These are phyloP conservation scores for Hyaloperonospora arabidopsidis DNA, from an alignment of 352 stramenopile species.

Conservation along the genomic window DNA sequence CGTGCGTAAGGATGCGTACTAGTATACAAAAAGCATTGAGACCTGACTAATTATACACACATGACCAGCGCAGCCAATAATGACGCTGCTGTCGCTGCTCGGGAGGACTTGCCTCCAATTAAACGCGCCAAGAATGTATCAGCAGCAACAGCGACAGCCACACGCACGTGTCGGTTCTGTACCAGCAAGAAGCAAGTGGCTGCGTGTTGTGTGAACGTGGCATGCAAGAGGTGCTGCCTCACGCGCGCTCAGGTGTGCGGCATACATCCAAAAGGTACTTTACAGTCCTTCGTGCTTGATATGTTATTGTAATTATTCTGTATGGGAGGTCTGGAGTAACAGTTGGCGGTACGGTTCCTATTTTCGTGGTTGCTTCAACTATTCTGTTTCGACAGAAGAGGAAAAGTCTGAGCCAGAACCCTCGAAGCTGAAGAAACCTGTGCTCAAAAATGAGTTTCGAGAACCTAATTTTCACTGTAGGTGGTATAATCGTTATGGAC, in stretches of 20 bases:
- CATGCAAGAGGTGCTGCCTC: conserved; percentile 74
- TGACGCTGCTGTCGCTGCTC: background rate
- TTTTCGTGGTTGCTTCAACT: too few species aligned
- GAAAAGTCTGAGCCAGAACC: conserved; percentile 19
- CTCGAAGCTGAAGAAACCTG: conserved; percentile 23
- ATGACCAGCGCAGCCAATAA: background rate
- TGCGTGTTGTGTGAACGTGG: conserved; percentile 30
- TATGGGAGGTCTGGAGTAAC: too few species aligned
- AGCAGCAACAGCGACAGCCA: conserved; percentile 3
- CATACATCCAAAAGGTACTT: conserved; percentile 30
- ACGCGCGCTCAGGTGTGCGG: conserved; percentile 30
- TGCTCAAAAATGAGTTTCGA: conserved; percentile 79
- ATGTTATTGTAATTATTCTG: background rate
- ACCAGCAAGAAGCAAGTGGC: conserved; percentile 40
- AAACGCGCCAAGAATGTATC: conserved; percentile 18
- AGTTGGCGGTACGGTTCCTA: too few species aligned
- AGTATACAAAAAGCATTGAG: too few species aligned
- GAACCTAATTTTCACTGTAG: conserved; percentile 67
- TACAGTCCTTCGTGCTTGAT: background rate
- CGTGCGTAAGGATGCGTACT: too few species aligned
- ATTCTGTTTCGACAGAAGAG: conserved; percentile 10
- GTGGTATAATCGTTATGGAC: conserved; percentile 10
- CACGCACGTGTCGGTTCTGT: conserved; percentile 36
- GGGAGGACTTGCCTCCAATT: conserved; percentile 1
- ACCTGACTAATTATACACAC: too few species aligned